phyloP scores from a whole-genome alignment of 129 eudicot genomes.

The Centella asiatica region DNA sequence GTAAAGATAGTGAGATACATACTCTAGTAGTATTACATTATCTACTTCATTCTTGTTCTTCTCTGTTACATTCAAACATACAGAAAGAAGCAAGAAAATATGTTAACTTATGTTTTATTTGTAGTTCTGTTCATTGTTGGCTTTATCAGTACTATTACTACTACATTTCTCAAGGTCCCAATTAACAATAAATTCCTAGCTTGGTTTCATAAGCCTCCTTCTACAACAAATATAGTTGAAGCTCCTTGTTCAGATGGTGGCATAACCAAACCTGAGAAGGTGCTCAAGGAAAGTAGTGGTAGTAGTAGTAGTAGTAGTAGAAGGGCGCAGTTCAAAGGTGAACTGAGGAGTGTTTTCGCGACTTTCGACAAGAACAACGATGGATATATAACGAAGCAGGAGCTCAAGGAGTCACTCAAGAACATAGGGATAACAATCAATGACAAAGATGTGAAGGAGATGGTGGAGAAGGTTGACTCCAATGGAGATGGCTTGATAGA shows the following conservation, averaged over 20 bases:
- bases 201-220: background rate
- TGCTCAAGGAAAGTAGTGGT: background rate
- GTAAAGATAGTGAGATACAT: too few species aligned
- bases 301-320: background rate
- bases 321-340: background rate
- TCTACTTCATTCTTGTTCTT: background rate
- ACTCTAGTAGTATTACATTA: too few species aligned
- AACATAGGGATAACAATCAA: background rate
- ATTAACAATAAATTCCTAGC: background rate
- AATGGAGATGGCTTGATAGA: slow-evolving; percentile 6
- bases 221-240: background rate
- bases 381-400: slow-evolving; percentile 5
- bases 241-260: background rate
- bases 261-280: background rate
- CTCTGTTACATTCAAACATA: background rate
- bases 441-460: background rate
- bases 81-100: background rate
- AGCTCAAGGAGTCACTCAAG: slow-evolving; percentile 1
- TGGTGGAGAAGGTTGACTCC: background rate
- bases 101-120: slow-evolving; percentile 1
- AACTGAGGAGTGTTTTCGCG: slow-evolving; percentile 6
- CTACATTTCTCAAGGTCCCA: background rate
- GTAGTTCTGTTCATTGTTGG: slow-evolving; percentile 1
- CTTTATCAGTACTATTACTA: background rate
- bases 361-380: slow-evolving; percentile 9